A percentile compares a stretch with the other conserved stretches of the same genome.
Evolutionary conservation across 2,329 filamentous ascomycete species (phyloP).

Genomic region (Fusarium sp.): DNA sequence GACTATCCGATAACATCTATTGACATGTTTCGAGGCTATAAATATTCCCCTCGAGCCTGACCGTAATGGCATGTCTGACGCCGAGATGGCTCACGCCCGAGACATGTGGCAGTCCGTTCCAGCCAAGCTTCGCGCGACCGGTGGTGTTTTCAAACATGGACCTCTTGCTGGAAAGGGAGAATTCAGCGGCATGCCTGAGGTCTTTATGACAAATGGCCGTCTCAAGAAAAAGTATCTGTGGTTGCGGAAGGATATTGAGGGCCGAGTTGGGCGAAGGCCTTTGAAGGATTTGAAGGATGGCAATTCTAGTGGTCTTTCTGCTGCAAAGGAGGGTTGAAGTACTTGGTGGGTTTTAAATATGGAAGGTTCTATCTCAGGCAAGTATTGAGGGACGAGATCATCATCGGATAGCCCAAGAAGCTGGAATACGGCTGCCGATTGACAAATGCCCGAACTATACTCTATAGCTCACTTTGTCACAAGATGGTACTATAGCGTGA

Average conservation of each 20-base stretch:
- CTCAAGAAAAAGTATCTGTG: constrained; percentile 15
- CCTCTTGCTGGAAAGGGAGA: constrained; percentile 20
- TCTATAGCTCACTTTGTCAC: background rate
- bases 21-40: background rate
- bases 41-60: constrained; percentile 1
- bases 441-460: background rate
- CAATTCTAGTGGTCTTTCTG: background rate
- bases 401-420: too few species aligned
- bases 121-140: constrained; percentile 8
- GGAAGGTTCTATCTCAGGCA: too few species aligned
- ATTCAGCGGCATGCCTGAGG: constrained; percentile 2
- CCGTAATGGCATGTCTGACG: background rate
- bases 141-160: constrained; percentile 11
- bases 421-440: background rate
- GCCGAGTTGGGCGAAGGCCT: constrained; percentile 3
- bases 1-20: background rate
- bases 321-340: background rate
- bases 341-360: too few species aligned
- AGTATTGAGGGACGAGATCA: too few species aligned
- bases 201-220: constrained; percentile 15
- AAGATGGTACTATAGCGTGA: background rate
- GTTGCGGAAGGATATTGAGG: constrained; percentile 13
- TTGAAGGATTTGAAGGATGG: constrained; percentile 2
- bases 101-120: constrained; percentile 28
- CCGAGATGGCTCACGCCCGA: constrained; percentile 7